Conservation (phyloP, 352 stramenopile species). For the Globisporangium megalacanthum region DNA sequence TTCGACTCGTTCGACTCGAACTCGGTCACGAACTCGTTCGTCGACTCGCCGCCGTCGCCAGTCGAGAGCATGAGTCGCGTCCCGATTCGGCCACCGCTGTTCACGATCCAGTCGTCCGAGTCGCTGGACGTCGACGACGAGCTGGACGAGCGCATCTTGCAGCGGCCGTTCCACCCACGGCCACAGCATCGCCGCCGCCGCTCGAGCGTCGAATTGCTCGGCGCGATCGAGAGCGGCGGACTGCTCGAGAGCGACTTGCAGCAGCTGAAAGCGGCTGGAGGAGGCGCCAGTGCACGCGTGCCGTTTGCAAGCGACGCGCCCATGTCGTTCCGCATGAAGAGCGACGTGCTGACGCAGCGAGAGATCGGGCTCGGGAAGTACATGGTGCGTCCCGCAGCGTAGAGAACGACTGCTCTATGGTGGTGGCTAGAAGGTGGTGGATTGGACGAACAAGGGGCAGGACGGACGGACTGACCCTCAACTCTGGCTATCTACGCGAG, state of each 20-base stretch:
- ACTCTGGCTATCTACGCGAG: conserved; percentile 9
- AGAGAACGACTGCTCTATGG: no score
- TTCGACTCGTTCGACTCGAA: conserved; percentile 11
- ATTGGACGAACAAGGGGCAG: no score
- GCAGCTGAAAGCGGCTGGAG: conserved; percentile 18
- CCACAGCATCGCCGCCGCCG: conserved; percentile 28
- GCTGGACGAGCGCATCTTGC: conserved; percentile 2
- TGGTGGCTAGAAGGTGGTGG: neutral
- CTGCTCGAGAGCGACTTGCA: conserved; percentile 30
- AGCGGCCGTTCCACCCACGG: conserved; percentile 5
- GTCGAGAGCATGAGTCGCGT: neutral
- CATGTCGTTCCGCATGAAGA: conserved; percentile 27
- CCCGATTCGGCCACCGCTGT: conserved; percentile 14
- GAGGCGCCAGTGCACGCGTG: neutral
- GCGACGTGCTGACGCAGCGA: conserved; percentile 39
- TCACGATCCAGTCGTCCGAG: conserved; percentile 29
- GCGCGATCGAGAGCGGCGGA: conserved; percentile 51
- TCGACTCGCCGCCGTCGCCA: conserved; percentile 12
- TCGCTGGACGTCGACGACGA: conserved; percentile 15
- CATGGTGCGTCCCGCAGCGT: conserved; percentile 38
- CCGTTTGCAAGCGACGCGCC: conserved; percentile 12
- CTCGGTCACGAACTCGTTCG: conserved; percentile 8
- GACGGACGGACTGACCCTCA: neutral
- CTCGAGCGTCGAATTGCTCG: conserved; percentile 60
- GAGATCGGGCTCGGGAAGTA: conserved; percentile 67